Evolutionary conservation across 345 rosid species (phyloP), one percentile per base, ranked within the genome.

Genomic region (Carallia brachiata): DNA sequence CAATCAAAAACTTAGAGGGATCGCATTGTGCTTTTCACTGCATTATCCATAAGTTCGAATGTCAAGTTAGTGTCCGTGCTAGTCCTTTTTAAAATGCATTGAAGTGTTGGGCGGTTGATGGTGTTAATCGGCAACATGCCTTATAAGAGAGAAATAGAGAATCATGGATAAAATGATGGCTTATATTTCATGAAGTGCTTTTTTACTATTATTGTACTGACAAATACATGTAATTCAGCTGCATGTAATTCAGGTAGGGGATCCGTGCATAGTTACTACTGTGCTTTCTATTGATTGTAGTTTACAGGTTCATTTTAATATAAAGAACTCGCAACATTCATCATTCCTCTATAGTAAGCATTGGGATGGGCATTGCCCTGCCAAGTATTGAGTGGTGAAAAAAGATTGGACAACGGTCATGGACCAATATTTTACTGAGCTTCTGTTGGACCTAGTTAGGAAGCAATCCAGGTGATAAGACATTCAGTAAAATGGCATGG

Each of bases 401-500:
- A 37, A 59, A 34, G 79, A 76, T 23, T 85, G 84, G 86, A 80
- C 82, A 7, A 44, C 34, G 2, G 76, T 52, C 57, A 80, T 82
- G 86, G 86, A 82, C 63, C 78, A 32, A 37, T 77, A 75, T 68
- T 81, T 85, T 53, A 36, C 83, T 73, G 79, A 82, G 77, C 79
- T 79, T 68, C 79, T 85, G 86, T 48, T 85, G 79, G 82, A 70
- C 32, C 75, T 81, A 73, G 48, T 83, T 31, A 77, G 59, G 39
- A 80, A 77, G 79, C 44, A 75, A 77, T 48, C 79, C 52, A 67
- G 71, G 59, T 40, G 73, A 66, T 36, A 75, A 66, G 50, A 66
- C 76, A 47, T 85, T 81, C 71, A 65, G 66, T 62, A 79, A 73
- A 66, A 73, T 67, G 32, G 83, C 85, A 48, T 85, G 89, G 89